Evolutionary conservation across 768 basidiomycete genomes (phyloP).

Genomic region (Suillus discolor): DNA sequence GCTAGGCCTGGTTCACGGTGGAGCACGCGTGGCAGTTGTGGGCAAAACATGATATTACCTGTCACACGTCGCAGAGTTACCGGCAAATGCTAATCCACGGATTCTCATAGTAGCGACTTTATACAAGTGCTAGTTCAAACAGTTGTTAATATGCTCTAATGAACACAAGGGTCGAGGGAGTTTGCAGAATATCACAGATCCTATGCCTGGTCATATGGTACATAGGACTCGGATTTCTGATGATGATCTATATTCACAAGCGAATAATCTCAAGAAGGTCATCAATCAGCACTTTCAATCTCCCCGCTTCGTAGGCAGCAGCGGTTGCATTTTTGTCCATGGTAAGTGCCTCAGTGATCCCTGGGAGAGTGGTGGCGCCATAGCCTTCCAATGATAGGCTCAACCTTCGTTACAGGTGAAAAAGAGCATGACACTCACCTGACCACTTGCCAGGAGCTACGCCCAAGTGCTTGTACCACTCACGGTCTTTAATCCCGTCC

Average conservation of each 20-base stretch:
- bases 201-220: background rate
- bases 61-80: background rate
- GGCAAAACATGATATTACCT: background rate
- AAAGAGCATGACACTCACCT: slow-evolving; percentile 43
- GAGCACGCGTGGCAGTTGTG: background rate
- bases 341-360: slow-evolving; percentile 74
- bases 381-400: slow-evolving; percentile 48
- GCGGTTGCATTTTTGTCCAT: slow-evolving; percentile 65
- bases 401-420: background rate
- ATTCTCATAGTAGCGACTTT: background rate
- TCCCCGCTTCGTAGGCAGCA: slow-evolving; percentile 64
- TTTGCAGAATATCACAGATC: background rate
- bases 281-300: slow-evolving; percentile 56
- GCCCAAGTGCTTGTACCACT: slow-evolving; percentile 84
- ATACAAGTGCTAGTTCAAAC: background rate
- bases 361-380: slow-evolving; percentile 82
- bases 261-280: slow-evolving; percentile 42
- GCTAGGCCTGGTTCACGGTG: background rate
- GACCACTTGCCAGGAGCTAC: slow-evolving; percentile 87
- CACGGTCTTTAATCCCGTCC: slow-evolving; percentile 71
- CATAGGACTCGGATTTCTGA: background rate
- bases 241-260: slow-evolving; percentile 15
- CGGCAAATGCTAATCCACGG: background rate
- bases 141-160: background rate
- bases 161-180: background rate